Conservation (phyloP, 345 rosid genomes). For the Clausena lansium region DNA sequence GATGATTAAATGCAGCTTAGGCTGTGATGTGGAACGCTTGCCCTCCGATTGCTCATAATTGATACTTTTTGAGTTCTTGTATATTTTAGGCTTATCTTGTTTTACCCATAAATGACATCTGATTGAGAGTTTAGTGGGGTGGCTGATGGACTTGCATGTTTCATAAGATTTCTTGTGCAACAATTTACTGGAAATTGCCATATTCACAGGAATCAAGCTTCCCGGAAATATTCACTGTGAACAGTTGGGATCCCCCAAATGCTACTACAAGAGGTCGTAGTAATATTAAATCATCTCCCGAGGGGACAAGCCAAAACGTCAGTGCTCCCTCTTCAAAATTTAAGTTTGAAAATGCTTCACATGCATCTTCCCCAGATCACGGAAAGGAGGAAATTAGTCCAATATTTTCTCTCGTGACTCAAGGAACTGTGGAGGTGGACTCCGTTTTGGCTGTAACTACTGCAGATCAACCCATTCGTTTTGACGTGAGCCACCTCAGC, state of each 20-base stretch:
- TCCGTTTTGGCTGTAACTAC: constrained; percentile 25
- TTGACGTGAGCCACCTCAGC: constrained; percentile 47
- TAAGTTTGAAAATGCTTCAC: constrained; percentile 10
- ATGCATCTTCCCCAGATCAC: constrained; percentile 14
- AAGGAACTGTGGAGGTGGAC: constrained; percentile 25
- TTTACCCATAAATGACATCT: neutral
- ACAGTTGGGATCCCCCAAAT: constrained; percentile 57
- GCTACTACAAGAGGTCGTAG: constrained; percentile 56
- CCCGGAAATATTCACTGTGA: constrained; percentile 49
- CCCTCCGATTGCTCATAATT: neutral
- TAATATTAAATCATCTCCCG: constrained; percentile 38
- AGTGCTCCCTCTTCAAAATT: constrained; percentile 31
- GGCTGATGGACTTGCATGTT: neutral
- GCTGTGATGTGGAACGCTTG: neutral
- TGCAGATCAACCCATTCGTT: constrained; percentile 35
- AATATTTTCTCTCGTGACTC: constrained; percentile 40
- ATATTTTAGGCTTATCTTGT: neutral
- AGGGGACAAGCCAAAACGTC: constrained; percentile 15
- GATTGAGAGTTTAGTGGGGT: neutral
- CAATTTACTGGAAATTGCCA: constrained; percentile 7
- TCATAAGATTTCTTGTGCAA: neutral
- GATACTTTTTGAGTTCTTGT: neutral
- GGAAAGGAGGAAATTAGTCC: constrained; percentile 36
- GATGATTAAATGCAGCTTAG: neutral
- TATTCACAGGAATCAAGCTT: constrained; percentile 76